Evolutionary conservation across 1,284 basidiomycete genomes (phyloP).

Genomic region (Ceratobasidium sp.): DNA sequence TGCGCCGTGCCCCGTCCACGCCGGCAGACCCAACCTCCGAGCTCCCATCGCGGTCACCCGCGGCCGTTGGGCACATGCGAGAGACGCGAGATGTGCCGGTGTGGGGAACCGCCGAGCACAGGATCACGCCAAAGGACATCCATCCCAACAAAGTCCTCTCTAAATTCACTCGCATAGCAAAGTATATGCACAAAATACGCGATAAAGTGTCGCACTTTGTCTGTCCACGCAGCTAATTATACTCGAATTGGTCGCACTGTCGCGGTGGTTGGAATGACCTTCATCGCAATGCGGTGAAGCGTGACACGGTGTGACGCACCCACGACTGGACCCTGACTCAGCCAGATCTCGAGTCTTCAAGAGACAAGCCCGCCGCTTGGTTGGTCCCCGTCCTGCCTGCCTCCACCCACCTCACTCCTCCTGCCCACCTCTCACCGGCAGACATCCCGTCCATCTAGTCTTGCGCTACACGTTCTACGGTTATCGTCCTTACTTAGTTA

Average conservation of each 20-base stretch:
- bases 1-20: neutral
- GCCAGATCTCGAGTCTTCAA: conserved; percentile 27
- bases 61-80: neutral
- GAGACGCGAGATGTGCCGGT: conserved; percentile 11
- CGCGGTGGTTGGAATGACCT: neutral
- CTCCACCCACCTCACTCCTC: neutral
- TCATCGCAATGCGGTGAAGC: neutral
- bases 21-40: conserved; percentile 5
- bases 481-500: neutral
- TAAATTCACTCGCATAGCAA: neutral
- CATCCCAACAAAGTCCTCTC: neutral
- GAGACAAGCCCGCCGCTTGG: conserved; percentile 16
- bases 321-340: neutral
- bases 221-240: no score
- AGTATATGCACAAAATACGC: no score
- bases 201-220: no score
- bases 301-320: conserved; percentile 28
- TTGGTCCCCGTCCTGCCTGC: neutral
- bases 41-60: neutral
- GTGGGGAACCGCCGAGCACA: neutral
- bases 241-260: neutral
- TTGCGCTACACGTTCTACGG: neutral
- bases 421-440: neutral
- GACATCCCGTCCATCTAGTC: no score
- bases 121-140: neutral